Evolutionary conservation across 768 basidiomycete species (phyloP).

Genomic region (Tricholomella constricta): DNA sequence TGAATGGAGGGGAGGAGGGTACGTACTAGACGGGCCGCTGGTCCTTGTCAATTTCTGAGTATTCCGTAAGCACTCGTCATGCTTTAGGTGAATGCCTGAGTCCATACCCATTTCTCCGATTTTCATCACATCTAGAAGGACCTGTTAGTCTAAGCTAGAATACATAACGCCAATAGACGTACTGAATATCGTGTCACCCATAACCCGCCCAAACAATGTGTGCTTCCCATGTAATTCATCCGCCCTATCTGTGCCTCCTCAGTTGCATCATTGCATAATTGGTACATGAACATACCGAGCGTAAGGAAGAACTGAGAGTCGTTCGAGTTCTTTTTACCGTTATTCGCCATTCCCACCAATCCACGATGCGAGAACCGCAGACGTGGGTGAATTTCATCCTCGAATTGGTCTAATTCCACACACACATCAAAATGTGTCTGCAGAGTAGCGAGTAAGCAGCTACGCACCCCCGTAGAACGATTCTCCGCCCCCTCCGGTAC

Average conservation of each 20-base stretch:
- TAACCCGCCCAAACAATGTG: slow-evolving; percentile 88
- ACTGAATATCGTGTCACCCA: slow-evolving; percentile 92
- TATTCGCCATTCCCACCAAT: slow-evolving; percentile 92
- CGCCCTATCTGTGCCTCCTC: slow-evolving; percentile 62
- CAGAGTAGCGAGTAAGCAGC: neutral
- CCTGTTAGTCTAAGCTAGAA: neutral
- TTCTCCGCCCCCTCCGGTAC: slow-evolving; percentile 90
- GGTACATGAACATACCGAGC: slow-evolving; percentile 53
- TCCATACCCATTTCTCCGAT: slow-evolving; percentile 84
- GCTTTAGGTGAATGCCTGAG: neutral
- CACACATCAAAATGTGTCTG: neutral
- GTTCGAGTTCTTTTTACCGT: slow-evolving; percentile 83
- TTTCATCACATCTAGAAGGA: slow-evolving; percentile 75
- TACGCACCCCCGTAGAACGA: slow-evolving; percentile 86
- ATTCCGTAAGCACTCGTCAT: slow-evolving; percentile 3
- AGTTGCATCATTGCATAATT: slow-evolving; percentile 1
- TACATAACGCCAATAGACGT: slow-evolving; percentile 28
- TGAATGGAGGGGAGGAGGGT: neutral
- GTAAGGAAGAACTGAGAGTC: slow-evolving; percentile 97
- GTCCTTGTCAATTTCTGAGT: slow-evolving; percentile 67
- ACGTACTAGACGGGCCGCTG: slow-evolving; percentile 82
- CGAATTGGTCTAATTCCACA: slow-evolving; percentile 77
- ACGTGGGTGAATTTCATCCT: slow-evolving; percentile 93
- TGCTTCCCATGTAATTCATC: slow-evolving; percentile 95
- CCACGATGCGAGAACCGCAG: slow-evolving; percentile 90